Evolutionary conservation across 2,329 filamentous ascomycete species (phyloP).

Genomic region (Phialocephala subalpina): DNA sequence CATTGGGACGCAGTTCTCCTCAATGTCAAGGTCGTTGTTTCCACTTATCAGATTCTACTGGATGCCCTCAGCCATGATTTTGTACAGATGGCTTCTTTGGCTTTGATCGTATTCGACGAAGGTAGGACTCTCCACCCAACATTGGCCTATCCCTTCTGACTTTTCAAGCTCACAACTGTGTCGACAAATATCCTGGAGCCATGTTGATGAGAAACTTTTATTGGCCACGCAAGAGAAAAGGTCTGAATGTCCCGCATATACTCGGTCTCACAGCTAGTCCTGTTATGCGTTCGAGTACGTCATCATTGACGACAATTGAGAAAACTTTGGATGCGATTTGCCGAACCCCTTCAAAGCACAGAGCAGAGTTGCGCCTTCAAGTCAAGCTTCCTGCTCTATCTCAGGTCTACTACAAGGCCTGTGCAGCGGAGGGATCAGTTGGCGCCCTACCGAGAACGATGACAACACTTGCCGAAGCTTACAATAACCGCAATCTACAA

Average conservation of each 20-base stretch:
- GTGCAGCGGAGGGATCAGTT: conserved; percentile 2
- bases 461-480: conserved; percentile 32
- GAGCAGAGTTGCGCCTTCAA: conserved; percentile 53
- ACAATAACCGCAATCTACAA: conserved; percentile 58
- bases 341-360: conserved; percentile 61
- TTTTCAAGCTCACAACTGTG: conserved; percentile 44
- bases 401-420: conserved; percentile 30
- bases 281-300: conserved; percentile 41
- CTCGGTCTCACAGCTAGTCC: conserved; percentile 45
- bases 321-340: conserved; percentile 63
- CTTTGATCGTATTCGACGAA: conserved; percentile 73
- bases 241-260: conserved; percentile 38
- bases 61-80: conserved; percentile 71
- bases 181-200: conserved; percentile 40
- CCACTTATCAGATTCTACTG: conserved; percentile 64
- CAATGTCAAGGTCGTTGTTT: conserved; percentile 66
- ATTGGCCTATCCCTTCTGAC: conserved; percentile 12
- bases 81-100: conserved; percentile 59
- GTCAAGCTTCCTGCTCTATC: conserved; percentile 39
- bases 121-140: conserved; percentile 48
- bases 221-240: conserved; percentile 33
- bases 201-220: conserved; percentile 44
- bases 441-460: conserved; percentile 29
- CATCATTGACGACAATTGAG: conserved; percentile 50
- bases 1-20: conserved; percentile 66